phyloP scores from a whole-genome alignment of 1,284 basidiomycete species.

The Cystobasidiaceae sp. region DNA sequence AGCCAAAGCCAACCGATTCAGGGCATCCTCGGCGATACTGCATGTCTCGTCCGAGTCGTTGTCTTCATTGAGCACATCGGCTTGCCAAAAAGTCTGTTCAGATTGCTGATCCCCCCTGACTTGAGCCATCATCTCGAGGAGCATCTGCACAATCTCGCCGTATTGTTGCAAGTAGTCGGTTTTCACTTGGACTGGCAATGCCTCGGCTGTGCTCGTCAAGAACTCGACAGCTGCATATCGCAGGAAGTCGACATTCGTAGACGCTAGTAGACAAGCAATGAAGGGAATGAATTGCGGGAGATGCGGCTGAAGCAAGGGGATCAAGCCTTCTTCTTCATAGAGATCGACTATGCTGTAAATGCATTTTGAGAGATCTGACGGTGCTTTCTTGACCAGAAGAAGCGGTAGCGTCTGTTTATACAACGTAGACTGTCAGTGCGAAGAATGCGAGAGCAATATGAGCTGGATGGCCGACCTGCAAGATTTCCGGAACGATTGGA shows the following conservation, averaged over 20 bases:
- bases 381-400: neutral
- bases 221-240: conserved; percentile 6
- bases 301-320: neutral
- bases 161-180: neutral
- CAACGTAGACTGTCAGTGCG: neutral
- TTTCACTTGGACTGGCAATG: neutral
- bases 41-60: neutral
- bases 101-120: conserved; percentile 1
- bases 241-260: neutral
- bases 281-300: conserved; percentile 15
- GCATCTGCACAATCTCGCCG: neutral
- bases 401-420: conserved; percentile 1
- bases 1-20: conserved; percentile 17
- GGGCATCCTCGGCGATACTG: conserved; percentile 14
- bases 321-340: neutral
- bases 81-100: conserved; percentile 18
- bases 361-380: neutral
- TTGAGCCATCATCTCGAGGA: conserved; percentile 11
- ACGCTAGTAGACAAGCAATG: conserved; percentile 1
- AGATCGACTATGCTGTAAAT: conserved; percentile 9
- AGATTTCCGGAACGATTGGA: conserved; percentile 7
- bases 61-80: conserved; percentile 8
- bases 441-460: neutral
- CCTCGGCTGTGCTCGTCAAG: conserved; percentile 16
- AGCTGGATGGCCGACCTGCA: neutral